Base-by-base conservation (phyloP, 768 basidiomycete species). In the Dentipellis sp. region DNA sequence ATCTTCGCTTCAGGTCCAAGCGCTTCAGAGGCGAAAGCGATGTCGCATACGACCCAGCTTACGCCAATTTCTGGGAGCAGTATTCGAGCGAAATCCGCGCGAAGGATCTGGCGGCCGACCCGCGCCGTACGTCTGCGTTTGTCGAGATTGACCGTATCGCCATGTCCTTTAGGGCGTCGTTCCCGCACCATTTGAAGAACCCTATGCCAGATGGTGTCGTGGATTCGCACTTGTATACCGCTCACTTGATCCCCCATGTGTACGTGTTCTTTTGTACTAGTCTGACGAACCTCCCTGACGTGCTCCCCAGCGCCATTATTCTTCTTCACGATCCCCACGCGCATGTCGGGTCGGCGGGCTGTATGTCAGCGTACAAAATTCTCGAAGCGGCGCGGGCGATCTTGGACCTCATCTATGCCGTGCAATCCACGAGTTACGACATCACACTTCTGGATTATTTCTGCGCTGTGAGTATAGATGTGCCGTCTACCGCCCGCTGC, bases 271-370 rank as follows among this genome's bases (percentile, higher is more conserved):
- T 56, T 56, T 68, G 72, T 2, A 75, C 70, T 71, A 72, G 10
- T 66, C 71, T 59, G 69, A 17, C 29, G 16, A 50, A 39, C 38
- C 34, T 11, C 48, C 35, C 49, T 48, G 22, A 50, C 12, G 17
- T 37, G 23, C 29, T 62, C 35, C 48, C 38, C 60, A 91, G 88
- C 11, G 79, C 84, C 6, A 79, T 72, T 12, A 84, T 91, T 52
- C 72, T 88, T 17, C 69, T 91, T 42, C 88, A 90, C 62, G 88
- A 91, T 59, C 85, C 86, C 3, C 86, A 88, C 63, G 86, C 87
- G 16, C 78, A 80, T 57, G 73, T 85, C 49, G 72, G 74, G 22
- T 71, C 68, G 48, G 74, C 75, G 16, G 79, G 79, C 37, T 90
- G 87, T 61, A 74, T 81, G 42, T 88, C 86, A 42, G 83, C 86